Evolutionary conservation across 1,139 yeast genomes (phyloP), one percentile per base, ranked within the genome.

Genomic region (Saccharomyces hybrid): DNA sequence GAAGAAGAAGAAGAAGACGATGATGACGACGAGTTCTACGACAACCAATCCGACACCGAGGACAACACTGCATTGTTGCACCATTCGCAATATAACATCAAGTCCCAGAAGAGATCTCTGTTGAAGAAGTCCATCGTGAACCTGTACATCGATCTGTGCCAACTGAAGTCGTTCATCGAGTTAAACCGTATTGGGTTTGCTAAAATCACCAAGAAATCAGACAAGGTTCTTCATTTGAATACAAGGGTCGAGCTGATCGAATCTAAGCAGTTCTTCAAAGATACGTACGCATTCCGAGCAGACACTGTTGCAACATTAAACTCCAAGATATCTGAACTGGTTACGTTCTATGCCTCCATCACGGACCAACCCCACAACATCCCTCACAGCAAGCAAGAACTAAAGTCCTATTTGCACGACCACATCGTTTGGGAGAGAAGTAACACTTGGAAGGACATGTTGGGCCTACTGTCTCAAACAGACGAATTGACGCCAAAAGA

Each of bases 401-500:
- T 84, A 59, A 81, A 83, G 52, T 77, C 84, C 3, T 83, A 79
- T 62, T 72, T 84, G 57, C 78, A 87, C 65, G 89, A 84, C 59
- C 88, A 83, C 64, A 85, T 84, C 52, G 88, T 84, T 8, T 84
- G 88, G 86, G 88, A 84, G 67, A 75, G 88, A 71, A 81, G 83
- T 58, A 83, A 87, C 0, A 83, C 83, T 4, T 84, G 88, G 88
- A 79, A 84, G 64, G 88, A 83, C 64, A 80, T 83, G 83, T 75
- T 83, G 57, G 85, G 86, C 1, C 69, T 83, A 55, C 84, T 82
- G 62, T 77, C 83, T 57, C 77, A 77, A 50, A 65, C 68, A 29
- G 68, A 67, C 29, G 67, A 64, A 31, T 58, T 69, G 26, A 57
- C 61, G 26, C 57, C 66, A 16, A 70, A 65, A 32, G 63, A 61